These are phyloP conservation scores for Diplodia sapinea DNA, from an alignment of 2,329 filamentous ascomycete genomes.

Conservation along the genomic window DNA sequence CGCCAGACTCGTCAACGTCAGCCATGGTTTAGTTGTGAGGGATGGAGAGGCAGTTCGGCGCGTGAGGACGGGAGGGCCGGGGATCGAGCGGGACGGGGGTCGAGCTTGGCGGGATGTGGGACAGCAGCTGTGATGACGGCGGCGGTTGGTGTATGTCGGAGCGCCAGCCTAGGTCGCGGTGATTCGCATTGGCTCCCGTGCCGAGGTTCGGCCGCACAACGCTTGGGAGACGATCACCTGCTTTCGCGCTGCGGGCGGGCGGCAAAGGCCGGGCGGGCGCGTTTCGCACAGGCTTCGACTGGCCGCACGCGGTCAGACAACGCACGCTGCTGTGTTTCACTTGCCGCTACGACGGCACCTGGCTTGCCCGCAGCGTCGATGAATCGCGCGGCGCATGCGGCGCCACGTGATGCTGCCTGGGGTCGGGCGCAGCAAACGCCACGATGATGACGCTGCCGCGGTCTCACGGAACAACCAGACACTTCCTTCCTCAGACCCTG, in stretches of 20 bases:
- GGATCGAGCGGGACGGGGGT: constrained; percentile 4
- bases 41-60: not conserved
- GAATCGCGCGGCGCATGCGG: constrained; percentile 7
- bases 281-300: not conserved
- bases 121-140: constrained; percentile 23
- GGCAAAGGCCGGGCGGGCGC: constrained; percentile 2
- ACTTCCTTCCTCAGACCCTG: constrained; percentile 27
- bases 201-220: not conserved
- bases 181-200: not conserved
- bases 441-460: constrained; percentile 21
- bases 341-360: constrained; percentile 1
- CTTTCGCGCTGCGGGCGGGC: constrained; percentile 22
- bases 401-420: constrained; percentile 16
- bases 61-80: not conserved
- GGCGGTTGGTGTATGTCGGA: constrained; percentile 13
- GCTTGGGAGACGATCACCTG: constrained; percentile 13
- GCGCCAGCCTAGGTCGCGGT: constrained; percentile 15
- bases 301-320: not conserved
- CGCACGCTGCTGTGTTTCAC: constrained; percentile 13
- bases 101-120: constrained; percentile 17
- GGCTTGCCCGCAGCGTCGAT: not conserved
- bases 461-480: constrained; percentile 19
- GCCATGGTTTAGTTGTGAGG: constrained; percentile 66
- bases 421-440: constrained; percentile 21
- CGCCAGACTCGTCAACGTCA: constrained; percentile 75